Conservation (phyloP, 306 rosid genomes). For the Medicago ruthenica region DNA sequence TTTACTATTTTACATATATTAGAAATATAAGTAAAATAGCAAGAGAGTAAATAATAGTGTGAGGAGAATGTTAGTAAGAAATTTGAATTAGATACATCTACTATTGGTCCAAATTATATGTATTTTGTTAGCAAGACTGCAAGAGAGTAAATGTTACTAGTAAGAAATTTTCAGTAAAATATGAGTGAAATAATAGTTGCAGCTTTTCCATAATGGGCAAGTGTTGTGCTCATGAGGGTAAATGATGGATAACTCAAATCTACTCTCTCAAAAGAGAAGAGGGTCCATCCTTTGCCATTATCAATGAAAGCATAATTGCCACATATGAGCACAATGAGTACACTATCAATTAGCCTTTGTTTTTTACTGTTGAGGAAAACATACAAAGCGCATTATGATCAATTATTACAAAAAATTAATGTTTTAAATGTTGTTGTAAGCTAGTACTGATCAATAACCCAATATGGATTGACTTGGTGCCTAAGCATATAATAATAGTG, state of each 20-base stretch:
- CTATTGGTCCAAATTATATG: too few species aligned
- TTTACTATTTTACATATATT: too few species aligned
- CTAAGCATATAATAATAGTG: background rate
- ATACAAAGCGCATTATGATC: slow-evolving; percentile 30
- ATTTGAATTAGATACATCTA: too few species aligned
- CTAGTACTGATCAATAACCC: background rate
- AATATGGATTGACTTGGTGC: background rate
- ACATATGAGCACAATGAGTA: slow-evolving; percentile 51
- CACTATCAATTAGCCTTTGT: slow-evolving; percentile 49
- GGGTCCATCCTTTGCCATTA: slow-evolving; percentile 52
- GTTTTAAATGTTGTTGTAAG: slow-evolving; percentile 24
- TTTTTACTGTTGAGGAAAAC: slow-evolving; percentile 38
- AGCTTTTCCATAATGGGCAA: slow-evolving; percentile 63
- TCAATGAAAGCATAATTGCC: slow-evolving; percentile 51
- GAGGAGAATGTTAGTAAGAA: too few species aligned
- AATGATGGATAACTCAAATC: slow-evolving; percentile 51
- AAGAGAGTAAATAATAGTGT: too few species aligned
- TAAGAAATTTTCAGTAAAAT: slow-evolving; percentile 25
- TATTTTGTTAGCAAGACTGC: too few species aligned
- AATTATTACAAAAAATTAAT: slow-evolving; percentile 36
- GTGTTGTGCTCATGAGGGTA: slow-evolving; percentile 51
- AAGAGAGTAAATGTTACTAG: background rate
- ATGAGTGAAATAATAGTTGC: slow-evolving; percentile 37
- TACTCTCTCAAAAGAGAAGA: slow-evolving; percentile 32
- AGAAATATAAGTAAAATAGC: too few species aligned